A percentile compares a stretch with the other conserved stretches of the same genome.
Conservation (phyloP, 192 early-diverging fungal species). For the Entomortierella beljakovae region DNA sequence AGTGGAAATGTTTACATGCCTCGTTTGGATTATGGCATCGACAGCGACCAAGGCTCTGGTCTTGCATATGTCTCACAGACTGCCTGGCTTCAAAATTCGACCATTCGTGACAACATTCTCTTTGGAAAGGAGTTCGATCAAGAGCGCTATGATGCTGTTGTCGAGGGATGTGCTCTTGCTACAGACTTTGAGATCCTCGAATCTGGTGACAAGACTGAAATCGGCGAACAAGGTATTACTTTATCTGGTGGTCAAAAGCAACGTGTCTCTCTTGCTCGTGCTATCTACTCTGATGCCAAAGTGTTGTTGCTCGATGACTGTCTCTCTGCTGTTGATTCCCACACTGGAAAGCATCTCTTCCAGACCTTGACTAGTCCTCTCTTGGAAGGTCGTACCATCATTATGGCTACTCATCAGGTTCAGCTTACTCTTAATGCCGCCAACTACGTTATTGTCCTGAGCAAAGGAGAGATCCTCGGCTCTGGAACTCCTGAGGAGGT, state of each 20-base stretch:
- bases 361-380: conserved; percentile 80
- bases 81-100: conserved; percentile 78
- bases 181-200: conserved; percentile 88
- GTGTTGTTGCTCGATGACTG: conserved; percentile 88
- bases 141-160: conserved; percentile 81
- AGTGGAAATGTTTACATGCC: conserved; percentile 60
- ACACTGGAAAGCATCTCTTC: conserved; percentile 89
- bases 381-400: conserved; percentile 78
- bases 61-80: conserved; percentile 88
- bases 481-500: conserved; percentile 63
- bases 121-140: conserved; percentile 84
- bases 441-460: conserved; percentile 68
- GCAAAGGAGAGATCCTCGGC: conserved; percentile 67
- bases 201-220: conserved; percentile 91
- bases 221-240: conserved; percentile 90
- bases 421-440: conserved; percentile 70
- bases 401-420: conserved; percentile 95
- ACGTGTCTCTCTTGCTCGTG: conserved; percentile 85
- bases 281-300: conserved; percentile 78
- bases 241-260: conserved; percentile 92
- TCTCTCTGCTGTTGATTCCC: conserved; percentile 94
- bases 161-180: conserved; percentile 87
- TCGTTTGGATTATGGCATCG: conserved; percentile 36
- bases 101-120: conserved; percentile 82
- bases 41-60: conserved; percentile 56